phyloP scores from a whole-genome alignment of 2,329 filamentous ascomycete species.

The Metarhizium robertsii region DNA sequence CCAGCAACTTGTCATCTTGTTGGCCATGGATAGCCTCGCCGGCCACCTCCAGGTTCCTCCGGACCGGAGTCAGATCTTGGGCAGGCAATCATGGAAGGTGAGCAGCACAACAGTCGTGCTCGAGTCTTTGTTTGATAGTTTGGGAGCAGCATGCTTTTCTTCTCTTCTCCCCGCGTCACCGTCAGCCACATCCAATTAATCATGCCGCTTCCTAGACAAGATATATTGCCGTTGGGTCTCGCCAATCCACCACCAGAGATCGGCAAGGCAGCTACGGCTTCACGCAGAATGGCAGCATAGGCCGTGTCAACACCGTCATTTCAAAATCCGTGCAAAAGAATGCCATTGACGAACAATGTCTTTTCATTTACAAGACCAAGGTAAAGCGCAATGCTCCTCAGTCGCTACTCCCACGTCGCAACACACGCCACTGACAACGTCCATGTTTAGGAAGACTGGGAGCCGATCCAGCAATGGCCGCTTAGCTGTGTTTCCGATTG shows the following conservation, averaged over 20 bases:
- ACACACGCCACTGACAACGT: background rate
- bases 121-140: background rate
- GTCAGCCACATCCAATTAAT: background rate
- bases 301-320: constrained; percentile 27
- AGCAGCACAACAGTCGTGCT: constrained; percentile 5
- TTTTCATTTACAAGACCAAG: constrained; percentile 49
- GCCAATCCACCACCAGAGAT: constrained; percentile 22
- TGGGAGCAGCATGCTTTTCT: background rate
- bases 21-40: constrained; percentile 30
- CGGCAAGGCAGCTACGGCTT: constrained; percentile 25
- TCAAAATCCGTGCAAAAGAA: constrained; percentile 26
- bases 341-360: constrained; percentile 33
- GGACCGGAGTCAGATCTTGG: constrained; percentile 40
- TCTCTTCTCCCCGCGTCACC: constrained; percentile 6
- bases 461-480: constrained; percentile 44
- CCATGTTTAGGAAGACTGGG: constrained; percentile 35
- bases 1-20: constrained; percentile 3
- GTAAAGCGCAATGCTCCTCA: constrained; percentile 20
- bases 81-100: constrained; percentile 44
- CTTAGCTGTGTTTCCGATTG: constrained; percentile 45
- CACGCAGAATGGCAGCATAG: constrained; percentile 28
- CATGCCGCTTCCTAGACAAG: constrained; percentile 28
- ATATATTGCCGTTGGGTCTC: constrained; percentile 46
- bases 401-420: background rate
- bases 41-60: constrained; percentile 41